Conservation (phyloP, 305 asterid species). For the Fraxinus latifolia region DNA sequence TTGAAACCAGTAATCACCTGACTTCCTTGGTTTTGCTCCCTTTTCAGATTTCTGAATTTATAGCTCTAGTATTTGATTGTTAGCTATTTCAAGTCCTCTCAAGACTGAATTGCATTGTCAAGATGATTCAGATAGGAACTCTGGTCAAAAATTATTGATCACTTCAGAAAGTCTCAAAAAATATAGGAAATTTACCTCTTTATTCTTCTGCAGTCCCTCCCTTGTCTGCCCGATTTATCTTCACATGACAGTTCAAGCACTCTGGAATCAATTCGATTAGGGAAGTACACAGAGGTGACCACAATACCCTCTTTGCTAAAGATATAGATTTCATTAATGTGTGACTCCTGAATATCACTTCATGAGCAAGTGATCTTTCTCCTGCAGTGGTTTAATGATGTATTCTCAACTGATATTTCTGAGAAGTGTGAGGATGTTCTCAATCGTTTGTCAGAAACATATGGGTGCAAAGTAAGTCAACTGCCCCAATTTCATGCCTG, state of each 20-base stretch:
- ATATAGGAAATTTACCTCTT: constrained; percentile 13
- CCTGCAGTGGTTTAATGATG: constrained; percentile 97
- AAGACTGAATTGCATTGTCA: constrained; percentile 7
- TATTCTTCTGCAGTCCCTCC: constrained; percentile 62
- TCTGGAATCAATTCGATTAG: constrained; percentile 63
- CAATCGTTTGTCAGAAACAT: constrained; percentile 56
- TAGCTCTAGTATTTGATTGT: constrained; percentile 6
- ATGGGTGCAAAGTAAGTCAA: constrained; percentile 70
- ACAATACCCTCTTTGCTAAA: constrained; percentile 14
- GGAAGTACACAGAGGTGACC: constrained; percentile 87
- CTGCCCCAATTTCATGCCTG: constrained; percentile 5
- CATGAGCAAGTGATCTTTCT: background rate
- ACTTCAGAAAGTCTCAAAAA: background rate
- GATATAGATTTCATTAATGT: background rate
- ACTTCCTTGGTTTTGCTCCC: background rate
- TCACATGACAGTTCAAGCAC: constrained; percentile 41
- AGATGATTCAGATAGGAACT: constrained; percentile 12
- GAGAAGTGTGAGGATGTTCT: constrained; percentile 77
- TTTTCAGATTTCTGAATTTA: background rate
- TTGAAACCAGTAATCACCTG: constrained; percentile 69
- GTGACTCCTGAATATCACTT: constrained; percentile 15
- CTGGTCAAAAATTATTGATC: constrained; percentile 10
- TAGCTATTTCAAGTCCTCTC: constrained; percentile 6
- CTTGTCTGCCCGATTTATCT: constrained; percentile 73
- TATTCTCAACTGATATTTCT: constrained; percentile 80